Evolutionary conservation across 2,329 filamentous ascomycete species (phyloP).

Genomic region (Aspergillus piperis): DNA sequence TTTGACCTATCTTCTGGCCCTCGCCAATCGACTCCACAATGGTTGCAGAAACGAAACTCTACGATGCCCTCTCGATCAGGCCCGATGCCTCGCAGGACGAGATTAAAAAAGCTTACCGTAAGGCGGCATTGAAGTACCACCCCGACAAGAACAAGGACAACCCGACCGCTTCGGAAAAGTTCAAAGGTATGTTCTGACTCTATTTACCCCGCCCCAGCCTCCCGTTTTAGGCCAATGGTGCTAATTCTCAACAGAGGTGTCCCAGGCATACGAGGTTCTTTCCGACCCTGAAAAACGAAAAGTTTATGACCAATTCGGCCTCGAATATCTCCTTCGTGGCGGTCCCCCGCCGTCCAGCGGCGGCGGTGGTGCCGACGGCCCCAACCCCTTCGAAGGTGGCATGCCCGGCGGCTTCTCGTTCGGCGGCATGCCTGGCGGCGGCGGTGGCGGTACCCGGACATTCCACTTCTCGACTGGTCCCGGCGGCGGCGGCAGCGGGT

Average conservation of each 20-base stretch:
- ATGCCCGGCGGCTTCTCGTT: constrained; percentile 57
- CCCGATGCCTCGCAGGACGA: constrained; percentile 84
- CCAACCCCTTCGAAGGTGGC: constrained; percentile 62
- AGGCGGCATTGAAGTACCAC: constrained; percentile 87
- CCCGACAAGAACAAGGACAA: constrained; percentile 98
- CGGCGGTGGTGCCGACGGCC: constrained; percentile 55
- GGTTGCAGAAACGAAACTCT: constrained; percentile 94
- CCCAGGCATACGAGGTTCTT: constrained; percentile 96
- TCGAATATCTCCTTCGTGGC: constrained; percentile 86
- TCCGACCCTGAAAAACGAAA: constrained; percentile 97
- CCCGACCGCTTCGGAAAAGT: constrained; percentile 81
- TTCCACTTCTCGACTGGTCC: constrained; percentile 49
- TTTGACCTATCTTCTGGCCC: neutral
- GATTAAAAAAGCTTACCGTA: constrained; percentile 87
- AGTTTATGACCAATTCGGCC: constrained; percentile 89
- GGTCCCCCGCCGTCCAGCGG: constrained; percentile 66
- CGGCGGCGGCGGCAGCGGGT: constrained; percentile 66
- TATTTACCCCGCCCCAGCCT: neutral
- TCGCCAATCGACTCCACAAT: constrained; percentile 54
- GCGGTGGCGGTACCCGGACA: constrained; percentile 43
- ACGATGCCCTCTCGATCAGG: constrained; percentile 80
- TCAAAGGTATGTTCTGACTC: constrained; percentile 64
- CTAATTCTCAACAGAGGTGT: constrained; percentile 64
- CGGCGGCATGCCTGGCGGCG: constrained; percentile 55
- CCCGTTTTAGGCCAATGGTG: neutral